Conservation (phyloP, 306 rosid genomes). For the Pterocarpus macrocarpus region DNA sequence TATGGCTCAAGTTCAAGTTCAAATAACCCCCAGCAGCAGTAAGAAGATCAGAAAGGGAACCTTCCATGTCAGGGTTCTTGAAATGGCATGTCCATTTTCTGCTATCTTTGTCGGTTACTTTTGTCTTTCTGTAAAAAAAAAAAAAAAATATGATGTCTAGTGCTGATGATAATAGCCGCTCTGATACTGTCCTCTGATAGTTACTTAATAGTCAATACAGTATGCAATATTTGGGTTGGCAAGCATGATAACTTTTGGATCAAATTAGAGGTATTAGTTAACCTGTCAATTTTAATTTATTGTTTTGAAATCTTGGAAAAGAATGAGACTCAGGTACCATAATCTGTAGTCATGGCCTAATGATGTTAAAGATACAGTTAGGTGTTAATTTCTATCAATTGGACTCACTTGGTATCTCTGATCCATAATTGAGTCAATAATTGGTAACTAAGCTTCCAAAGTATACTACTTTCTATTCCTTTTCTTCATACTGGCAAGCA, state of each 20-base stretch:
- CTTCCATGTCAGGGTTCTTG: conserved; percentile 47
- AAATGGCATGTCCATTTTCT: conserved; percentile 31
- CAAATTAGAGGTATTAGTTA: not conserved
- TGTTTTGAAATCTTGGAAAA: conserved; percentile 25
- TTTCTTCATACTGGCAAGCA: no score
- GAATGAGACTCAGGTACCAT: not conserved
- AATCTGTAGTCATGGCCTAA: conserved; percentile 27
- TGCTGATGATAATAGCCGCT: conserved; percentile 36
- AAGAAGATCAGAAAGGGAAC: conserved; percentile 28
- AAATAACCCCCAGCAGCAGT: conserved; percentile 20
- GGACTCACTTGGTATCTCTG: not conserved
- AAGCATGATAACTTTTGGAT: conserved; percentile 21
- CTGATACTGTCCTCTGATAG: conserved; percentile 36
- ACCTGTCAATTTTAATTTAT: conserved; percentile 49
- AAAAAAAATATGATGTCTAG: not conserved
- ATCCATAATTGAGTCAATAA: conserved; percentile 42
- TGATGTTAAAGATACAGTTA: conserved; percentile 18
- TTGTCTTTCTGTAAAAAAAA: conserved; percentile 26
- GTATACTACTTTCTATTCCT: no score
- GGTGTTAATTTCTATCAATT: conserved; percentile 8
- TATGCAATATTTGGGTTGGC: conserved; percentile 15
- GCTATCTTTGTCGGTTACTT: conserved; percentile 45
- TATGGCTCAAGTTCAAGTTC: conserved; percentile 53
- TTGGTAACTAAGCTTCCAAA: conserved; percentile 3
- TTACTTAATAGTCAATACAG: conserved; percentile 24